Evolutionary conservation across 495 filamentous ascomycete species (phyloP), one percentile per base, ranked within the genome.

Genomic region (Acidomyces sp.): DNA sequence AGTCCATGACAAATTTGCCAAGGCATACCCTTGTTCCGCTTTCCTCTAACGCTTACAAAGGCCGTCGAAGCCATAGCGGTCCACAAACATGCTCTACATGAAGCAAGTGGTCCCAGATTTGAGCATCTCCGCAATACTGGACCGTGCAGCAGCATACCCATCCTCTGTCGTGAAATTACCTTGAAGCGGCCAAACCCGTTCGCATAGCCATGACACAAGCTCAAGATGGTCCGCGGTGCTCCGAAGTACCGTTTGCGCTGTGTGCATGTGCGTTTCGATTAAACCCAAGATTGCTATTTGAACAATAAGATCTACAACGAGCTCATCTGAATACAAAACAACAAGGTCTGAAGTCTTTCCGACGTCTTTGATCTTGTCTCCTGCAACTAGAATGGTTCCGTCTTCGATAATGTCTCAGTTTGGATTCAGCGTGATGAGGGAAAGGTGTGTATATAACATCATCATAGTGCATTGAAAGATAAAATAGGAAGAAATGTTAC

Each of bases 361-460:
- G 40, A 72, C 57, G 24, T 59, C 64, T 1, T 51, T 42, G 24
- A 71, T 69, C 3, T 25, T 43, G 42, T 62, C 37, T 13, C 43
- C 52, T 12, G 54, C 15, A n/a, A 68, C 56, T 2, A 55, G 52
- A 26, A 71, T 60, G 1, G 65, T 61, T 10, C 66, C 68, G 43
- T 70, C 57, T 10, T 52, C 44, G 36, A 71, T 63, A 36, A 72
- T 62, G 20, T 62, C 60, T 13, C 68, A 59, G 2, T 43, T 33
- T 6, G 46, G 13, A 45, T 68, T 66, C 29, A 71, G 51, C 1
- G 68, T 71, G 42, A 71, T 55, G 34, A 72, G 61, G 1, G 65
- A 69, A 3, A 64, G 60, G 26, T 53, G 24, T 4, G 39, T 51
- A 23, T 52, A 53, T 6, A 53, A 39, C 46, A 49, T 49, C 21